Percentiles rank a stretch among this genome's conserved stretches.
Conservation (phyloP, 371 early-diverging fungal species). For the Mortierella sp. region DNA sequence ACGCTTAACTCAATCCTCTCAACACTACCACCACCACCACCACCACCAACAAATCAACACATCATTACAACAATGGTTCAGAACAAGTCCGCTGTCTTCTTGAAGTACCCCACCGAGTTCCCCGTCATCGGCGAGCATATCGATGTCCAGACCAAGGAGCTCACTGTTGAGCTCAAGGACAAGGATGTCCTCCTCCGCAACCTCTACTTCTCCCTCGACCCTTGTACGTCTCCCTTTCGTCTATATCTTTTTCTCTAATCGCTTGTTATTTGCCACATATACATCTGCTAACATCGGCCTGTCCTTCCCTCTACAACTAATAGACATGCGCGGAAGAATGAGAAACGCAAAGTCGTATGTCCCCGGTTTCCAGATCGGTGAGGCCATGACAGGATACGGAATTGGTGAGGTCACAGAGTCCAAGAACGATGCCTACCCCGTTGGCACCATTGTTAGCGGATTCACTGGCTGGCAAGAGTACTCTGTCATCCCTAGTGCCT, state of each 20-base stretch:
- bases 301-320: neutral
- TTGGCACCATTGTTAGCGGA: constrained; percentile 74
- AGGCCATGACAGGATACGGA: constrained; percentile 70
- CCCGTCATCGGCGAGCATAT: constrained; percentile 68
- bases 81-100: constrained; percentile 60
- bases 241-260: too few species aligned
- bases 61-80: constrained; percentile 37
- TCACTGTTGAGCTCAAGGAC: constrained; percentile 61
- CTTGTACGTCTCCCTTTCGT: constrained; percentile 40
- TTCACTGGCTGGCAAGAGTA: constrained; percentile 71
- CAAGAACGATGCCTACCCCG: constrained; percentile 67
- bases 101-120: constrained; percentile 60
- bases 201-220: constrained; percentile 68
- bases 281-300: neutral
- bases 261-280: too few species aligned
- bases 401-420: constrained; percentile 75
- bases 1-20: neutral
- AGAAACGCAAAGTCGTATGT: constrained; percentile 62
- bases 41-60: neutral
- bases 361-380: constrained; percentile 67
- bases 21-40: neutral
- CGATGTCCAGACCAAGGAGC: constrained; percentile 60
- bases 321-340: constrained; percentile 80
- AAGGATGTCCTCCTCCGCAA: constrained; percentile 73
- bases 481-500: constrained; percentile 47